Base-by-base conservation (phyloP, 2,329 filamentous ascomycete genomes). In the Colletotrichum destructivum region DNA sequence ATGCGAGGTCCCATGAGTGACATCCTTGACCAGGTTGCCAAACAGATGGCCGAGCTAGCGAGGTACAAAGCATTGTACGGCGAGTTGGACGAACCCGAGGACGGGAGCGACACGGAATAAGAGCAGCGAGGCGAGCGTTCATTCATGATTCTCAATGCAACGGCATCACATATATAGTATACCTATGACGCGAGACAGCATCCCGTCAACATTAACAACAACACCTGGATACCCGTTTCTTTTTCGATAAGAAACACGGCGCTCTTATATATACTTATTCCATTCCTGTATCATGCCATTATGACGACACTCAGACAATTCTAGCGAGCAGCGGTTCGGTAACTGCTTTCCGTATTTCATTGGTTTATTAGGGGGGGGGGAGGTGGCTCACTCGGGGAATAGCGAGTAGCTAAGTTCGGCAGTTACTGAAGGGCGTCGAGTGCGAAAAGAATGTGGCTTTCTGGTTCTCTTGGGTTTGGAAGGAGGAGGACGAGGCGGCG, bases 1-100 rank as follows among this genome's bases (percentile, higher is more conserved):
- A 89, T 97, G 72, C 91, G 94, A 13, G 92, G 90, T 23, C 93
- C 95, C 3, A 98, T 98, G 88, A 82, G 86, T 13, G 89, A 92
- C 18, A 88, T 98, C 23, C 85, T 97, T 23, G 83, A 84, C 54
- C 87, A 88, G 54, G 85, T 96, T 42, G 83, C 88, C 46, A 80
- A 84, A 40, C 89, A 93, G 78, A 82, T 94, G 69, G 84, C 85
- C 40, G 90, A 95, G 78, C 84, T 95, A 59, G 85, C 90, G 78
- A 82, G 81, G 69, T 92, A 93, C 80, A 90, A 88, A 77, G 83
- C 83, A 40, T 82, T 79, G 61, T 90, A 84, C 73, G 89, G 88
- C 51, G 80, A 82, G 6, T 77, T 90, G 44, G 78, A 79, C 62
- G 77, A 76, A 69, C 72, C 74, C 15, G 73, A 78, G 26, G 78